A percentile compares a stretch with the other conserved stretches of the same genome.
These are phyloP conservation scores for Ophiocordyceps robertsii DNA, from an alignment of 2,329 filamentous ascomycete species.

Conservation along the genomic window DNA sequence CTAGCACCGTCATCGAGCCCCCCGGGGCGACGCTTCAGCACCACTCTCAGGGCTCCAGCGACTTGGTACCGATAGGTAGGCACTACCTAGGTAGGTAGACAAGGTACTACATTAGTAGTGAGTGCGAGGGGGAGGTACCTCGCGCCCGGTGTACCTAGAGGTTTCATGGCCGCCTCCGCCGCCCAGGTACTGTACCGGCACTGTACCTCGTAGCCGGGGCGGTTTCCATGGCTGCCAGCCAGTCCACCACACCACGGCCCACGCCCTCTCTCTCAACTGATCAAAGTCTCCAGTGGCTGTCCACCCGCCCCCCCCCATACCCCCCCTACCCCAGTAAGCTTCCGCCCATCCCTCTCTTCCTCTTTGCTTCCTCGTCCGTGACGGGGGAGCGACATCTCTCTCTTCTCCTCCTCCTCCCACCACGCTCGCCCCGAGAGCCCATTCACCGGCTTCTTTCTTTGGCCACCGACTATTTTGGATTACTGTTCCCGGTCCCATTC, in stretches of 20 bases:
- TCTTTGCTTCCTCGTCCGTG: slow-evolving; percentile 1
- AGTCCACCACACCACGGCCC: too few relatives aligned
- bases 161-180: too few relatives aligned
- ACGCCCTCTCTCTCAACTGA: neutral
- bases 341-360: slow-evolving; percentile 1
- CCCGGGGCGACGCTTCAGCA: neutral
- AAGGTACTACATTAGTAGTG: too few relatives aligned
- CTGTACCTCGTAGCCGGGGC: neutral
- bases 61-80: too few relatives aligned
- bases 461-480: slow-evolving; percentile 6
- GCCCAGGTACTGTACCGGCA: neutral
- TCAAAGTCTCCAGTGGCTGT: neutral
- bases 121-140: too few relatives aligned
- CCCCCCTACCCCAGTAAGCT: slow-evolving; percentile 1
- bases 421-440: neutral
- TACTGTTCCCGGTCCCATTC: slow-evolving; percentile 4
- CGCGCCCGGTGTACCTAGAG: too few relatives aligned
- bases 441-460: slow-evolving; percentile 7
- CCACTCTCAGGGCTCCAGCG: neutral
- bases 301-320: neutral
- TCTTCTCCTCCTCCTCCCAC: slow-evolving; percentile 1
- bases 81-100: too few relatives aligned
- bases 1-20: neutral
- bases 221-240: neutral
- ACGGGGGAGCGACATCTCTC: slow-evolving; percentile 1